A percentile compares a stretch with the other conserved stretches of the same genome.
Conservation (phyloP, 495 filamentous ascomycete genomes). For the Penicillium steckii region DNA sequence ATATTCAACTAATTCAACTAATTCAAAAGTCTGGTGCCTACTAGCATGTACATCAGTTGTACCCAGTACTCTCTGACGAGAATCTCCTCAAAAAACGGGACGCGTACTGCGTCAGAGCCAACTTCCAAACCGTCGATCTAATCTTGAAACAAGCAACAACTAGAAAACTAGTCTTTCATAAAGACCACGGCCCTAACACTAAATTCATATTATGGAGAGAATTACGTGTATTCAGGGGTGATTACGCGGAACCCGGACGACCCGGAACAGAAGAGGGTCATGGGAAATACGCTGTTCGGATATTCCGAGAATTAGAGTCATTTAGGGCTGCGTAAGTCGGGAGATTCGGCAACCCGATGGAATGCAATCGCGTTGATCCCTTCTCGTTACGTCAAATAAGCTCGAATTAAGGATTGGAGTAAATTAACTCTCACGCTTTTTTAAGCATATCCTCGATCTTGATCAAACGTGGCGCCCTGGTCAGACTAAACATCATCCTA, state of each 20-base stretch:
- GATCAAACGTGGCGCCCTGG: neutral
- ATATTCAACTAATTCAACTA: neutral
- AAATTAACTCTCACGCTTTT: neutral
- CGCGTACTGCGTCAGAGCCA: neutral
- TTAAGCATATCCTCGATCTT: neutral
- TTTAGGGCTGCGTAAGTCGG: neutral
- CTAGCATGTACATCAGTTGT: neutral
- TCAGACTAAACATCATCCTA: neutral
- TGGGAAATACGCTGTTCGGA: neutral
- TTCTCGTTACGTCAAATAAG: neutral
- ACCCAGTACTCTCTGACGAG: neutral
- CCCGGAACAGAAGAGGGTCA: neutral
- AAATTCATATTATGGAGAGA: neutral
- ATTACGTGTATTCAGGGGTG: neutral
- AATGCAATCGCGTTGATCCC: neutral
- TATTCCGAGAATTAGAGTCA: neutral
- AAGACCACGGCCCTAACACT: neutral
- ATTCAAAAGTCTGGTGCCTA: neutral
- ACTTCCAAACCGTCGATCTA: neutral
- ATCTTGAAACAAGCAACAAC: neutral
- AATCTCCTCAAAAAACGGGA: neutral
- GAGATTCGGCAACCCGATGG: neutral
- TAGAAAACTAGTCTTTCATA: neutral
- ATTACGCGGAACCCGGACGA: neutral
- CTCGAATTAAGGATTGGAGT: neutral